Base-by-base conservation (phyloP, 2,329 filamentous ascomycete species). In the Penicillium griseofulvum region DNA sequence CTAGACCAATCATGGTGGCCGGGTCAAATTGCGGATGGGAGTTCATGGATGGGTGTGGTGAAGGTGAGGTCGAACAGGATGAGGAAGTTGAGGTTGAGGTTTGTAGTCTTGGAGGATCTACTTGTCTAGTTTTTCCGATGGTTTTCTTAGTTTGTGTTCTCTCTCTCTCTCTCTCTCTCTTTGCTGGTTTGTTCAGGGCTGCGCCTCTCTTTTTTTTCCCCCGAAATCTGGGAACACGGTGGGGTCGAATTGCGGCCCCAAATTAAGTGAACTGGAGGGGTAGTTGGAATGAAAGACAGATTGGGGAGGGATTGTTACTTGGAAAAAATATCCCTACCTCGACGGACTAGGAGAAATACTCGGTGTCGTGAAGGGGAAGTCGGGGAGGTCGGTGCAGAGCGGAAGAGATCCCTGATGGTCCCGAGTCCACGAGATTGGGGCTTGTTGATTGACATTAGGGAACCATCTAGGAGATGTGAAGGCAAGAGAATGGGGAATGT, bases 361-460 rank as follows among this genome's bases (percentile, higher is more conserved):
- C 67, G 66, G 54, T 62, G 66, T 50, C 68, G 68, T 55, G 66
- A 64, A 49, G 65, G 60, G 39, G 65, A 61, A 29, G 68, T 59
- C 16, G 37, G 19, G 55, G 68, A 64, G 33, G 63, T 56, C 26
- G 63, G 55, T 55, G 56, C 53, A 59, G 69, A 70, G 50, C 65
- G 65, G 61, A 72, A 72, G 43, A 72, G 62, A 56, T 68, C 67
- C 61, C 66, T 64, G 52, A 74, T 61, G 52, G 64, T 59, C 51
- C 66, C 67, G 60, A 70, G 61, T 62, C 67, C 68, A 60, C 66
- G 65, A 58, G 64, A 49, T 60, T 65, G 65, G 60, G 63, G 57
- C 58, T 73, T 68, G 56, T 73, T 69, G 60, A 68, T 60, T 63
- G 67, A 69, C 68, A 74, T 73, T 69, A 69, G 57, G 59, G 57